Evolutionary conservation across 2,329 filamentous ascomycete species (phyloP), one percentile per base, ranked within the genome.

Genomic region (Hymenoscyphus occultus): DNA sequence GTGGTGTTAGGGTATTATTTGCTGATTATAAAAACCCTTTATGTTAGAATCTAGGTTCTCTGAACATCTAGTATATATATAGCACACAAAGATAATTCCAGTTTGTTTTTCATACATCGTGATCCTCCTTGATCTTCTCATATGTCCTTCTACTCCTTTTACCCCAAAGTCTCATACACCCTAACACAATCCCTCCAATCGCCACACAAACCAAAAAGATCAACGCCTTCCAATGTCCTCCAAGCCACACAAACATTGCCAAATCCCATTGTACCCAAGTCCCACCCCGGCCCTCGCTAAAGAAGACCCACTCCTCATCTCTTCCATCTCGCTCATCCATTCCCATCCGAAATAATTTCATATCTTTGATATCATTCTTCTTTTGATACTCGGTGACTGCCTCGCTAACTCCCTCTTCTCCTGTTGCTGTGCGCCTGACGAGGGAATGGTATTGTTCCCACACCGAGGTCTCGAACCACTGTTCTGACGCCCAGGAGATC

Each of bases 401-500:
- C 9, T 51, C 45, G n/a, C 45, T 10, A 10, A 28, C 45, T 51
- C 45, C 45, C 12, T 57, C 28, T 31, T 39, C 54, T 12, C 54
- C 54, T 35, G 19, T 57, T 32, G 32, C 28, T 7, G 12, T 12
- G 32, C 54, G 32, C 10, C 9, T 28, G 12, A 57, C 54, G 28
- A 10, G 19, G 3, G 42, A 40, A 65, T 76, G 72, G 77, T 89
- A 91, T 73, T 89, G 83, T 71, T 89, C 84, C 89, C 89, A 91
- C 67, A 91, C 84, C 42, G 90, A 83, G 64, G 86, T 89, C 57
- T 90, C 78, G 77, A 89, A 91, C 66, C 90, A 80, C 9, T 89
- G 88, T 1, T 89, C 89, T 1, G 87, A 90, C 32, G 85, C 85
- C 60, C 87, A 89, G 86, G 90, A 91, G 74, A 91, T 86, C n/a